These are phyloP conservation scores for Pseudotsuga menziesii DNA, from an alignment of 75 land plant genomes.

Conservation along the genomic window DNA sequence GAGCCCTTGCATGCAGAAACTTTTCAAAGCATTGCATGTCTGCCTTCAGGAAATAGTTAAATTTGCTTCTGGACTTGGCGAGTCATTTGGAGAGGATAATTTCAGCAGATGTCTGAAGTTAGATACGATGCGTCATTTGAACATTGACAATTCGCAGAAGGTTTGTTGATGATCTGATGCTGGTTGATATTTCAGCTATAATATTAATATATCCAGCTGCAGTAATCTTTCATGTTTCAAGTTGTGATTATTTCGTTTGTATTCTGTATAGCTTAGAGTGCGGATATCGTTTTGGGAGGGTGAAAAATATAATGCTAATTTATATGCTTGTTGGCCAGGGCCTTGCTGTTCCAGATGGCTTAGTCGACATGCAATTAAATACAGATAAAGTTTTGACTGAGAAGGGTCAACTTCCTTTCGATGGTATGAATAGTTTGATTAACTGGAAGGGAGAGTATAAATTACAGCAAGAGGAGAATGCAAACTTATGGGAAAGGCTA, in stretches of 20 bases:
- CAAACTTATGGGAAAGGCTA: constrained; percentile 1
- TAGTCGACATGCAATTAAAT: not conserved
- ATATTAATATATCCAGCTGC: not conserved
- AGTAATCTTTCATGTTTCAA: not conserved
- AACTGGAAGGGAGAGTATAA: too few species aligned
- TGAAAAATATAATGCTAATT: too few species aligned
- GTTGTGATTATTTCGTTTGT: not conserved
- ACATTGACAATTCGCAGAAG: not conserved
- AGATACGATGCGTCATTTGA: not conserved
- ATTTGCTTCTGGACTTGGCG: not conserved
- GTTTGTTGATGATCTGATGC: constrained; percentile 1
- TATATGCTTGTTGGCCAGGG: not conserved
- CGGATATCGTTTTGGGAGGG: not conserved
- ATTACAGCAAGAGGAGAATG: too few species aligned
- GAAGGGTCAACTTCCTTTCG: too few species aligned
- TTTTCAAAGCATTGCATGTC: not conserved
- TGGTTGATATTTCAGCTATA: not conserved
- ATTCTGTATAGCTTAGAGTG: not conserved
- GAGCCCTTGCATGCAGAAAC: not conserved
- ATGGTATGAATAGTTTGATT: too few species aligned
- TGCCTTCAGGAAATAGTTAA: not conserved
- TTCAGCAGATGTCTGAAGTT: not conserved
- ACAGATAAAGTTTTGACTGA: too few species aligned
- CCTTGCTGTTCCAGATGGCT: not conserved
- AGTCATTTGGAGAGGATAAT: not conserved